Evolutionary conservation across 106 monocot genomes (phyloP), one percentile per base, ranked within the genome.

Genomic region (Apostasia shenzhenica): DNA sequence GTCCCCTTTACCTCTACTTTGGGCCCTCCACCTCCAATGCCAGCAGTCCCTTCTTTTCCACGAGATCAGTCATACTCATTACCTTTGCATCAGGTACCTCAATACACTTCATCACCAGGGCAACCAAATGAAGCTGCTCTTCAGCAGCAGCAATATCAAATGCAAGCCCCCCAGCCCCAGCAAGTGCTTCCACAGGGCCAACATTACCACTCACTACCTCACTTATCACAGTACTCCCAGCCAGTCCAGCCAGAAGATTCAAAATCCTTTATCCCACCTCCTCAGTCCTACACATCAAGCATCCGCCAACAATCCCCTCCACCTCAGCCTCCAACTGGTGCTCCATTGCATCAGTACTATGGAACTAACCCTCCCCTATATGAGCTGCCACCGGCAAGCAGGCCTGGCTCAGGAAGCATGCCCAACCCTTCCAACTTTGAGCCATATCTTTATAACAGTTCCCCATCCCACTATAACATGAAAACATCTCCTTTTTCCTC

Each of bases 351-450:
- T 45, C 85, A 83, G 54, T 79, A 69, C 68, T 85, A 85, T 73
- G 80, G 80, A 5, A 54, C 82, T 1, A 69, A 61, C 41, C 45
- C 70, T 41, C 61, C 57, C 46, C 78, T 83, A 61, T 82, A 75
- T 55, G 84, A 89, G 14, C 79, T 81, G 40, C 79, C 84, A 7
- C 70, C 73, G 14, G 45, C 69, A 10, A 75, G 59, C 63, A 71
- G 81, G 49, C 76, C 75, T 1, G 63, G 70, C 65, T 83, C 72
- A 3, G 84, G 79, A 7, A 83, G 56, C 40, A 43, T 74, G 3
- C 70, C 75, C 2, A 70, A 70, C 59, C 53, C 82, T 60, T 38
- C 83, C 26, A 77, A 78, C 44, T 91, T 82, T 66, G 83, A 94
- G 26, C 26, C 68, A 42, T 94, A 87, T 58, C 46, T 70, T 7